Evolutionary conservation across 2,329 filamentous ascomycete genomes (phyloP), one percentile per base, ranked within the genome.

Genomic region (Alternaria triticimaculans): DNA sequence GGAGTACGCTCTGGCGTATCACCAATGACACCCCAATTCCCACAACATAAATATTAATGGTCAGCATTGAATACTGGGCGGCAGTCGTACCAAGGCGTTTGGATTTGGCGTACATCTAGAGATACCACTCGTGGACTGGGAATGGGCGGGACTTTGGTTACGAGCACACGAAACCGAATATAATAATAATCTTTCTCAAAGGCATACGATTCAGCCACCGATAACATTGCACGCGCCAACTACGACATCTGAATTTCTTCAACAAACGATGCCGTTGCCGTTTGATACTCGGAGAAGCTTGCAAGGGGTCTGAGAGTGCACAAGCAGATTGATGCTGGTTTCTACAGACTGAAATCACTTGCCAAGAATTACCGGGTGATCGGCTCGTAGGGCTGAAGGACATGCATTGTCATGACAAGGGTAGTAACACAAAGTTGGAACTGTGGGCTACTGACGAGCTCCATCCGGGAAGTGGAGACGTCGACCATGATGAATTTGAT

Each of bases 1-100:
- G 60, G 59, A 15, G 44, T 45, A 4, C 55, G 62, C 12, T 65
- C 58, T 7, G 66, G 57, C 8, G 65, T 74, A 21, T 72, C 70
- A 50, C 72, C 72, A 33, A 54, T 74, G 48, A 69, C 69, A 23
- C 57, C 54, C 9, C 54, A 56, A 3, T 45, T 53, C 4, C 53
- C 44, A 4, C 57, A 56, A 3, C 23, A 26, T 7, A 56, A 21
- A 20, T 18, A 41, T 41, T 50, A 8, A 53, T 51, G 18, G 51
- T 6, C 20, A 18, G 14, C 21, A 11, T 8, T 51, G 18, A 8
- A 41, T 11, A 23, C 23, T n/a, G 49, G 49, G 28, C 28, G 18
- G 18, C 14, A 6, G 14, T n/a, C 28, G 3, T 15, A 50, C 41
- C 5, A 33, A 46, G 43, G 58, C 12, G 57, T 64, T 57, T 55